These are phyloP conservation scores for Trichoderma arundinaceum DNA, from an alignment of 2,329 filamentous ascomycete genomes.

Conservation along the genomic window DNA sequence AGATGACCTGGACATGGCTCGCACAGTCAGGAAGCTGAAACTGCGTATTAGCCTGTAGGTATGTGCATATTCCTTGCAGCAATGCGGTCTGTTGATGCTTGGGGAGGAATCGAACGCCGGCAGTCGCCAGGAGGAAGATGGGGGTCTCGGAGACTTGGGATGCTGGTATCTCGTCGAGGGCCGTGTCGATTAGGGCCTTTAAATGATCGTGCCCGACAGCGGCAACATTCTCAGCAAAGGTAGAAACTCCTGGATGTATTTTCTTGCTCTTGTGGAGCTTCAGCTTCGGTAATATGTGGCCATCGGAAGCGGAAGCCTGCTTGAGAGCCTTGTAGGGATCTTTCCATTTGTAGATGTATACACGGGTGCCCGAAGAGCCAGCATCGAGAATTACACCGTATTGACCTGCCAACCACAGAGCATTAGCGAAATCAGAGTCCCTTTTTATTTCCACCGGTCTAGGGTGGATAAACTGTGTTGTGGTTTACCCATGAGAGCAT, in stretches of 20 bases:
- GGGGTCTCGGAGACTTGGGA: constrained; percentile 83
- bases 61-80: constrained; percentile 79
- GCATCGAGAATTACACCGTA: constrained; percentile 98
- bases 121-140: constrained; percentile 93
- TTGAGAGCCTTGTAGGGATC: constrained; percentile 69
- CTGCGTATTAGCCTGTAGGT: constrained; percentile 74
- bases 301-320: constrained; percentile 50
- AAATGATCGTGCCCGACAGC: constrained; percentile 83
- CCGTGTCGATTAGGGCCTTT: constrained; percentile 78
- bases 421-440: constrained; percentile 15
- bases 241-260: constrained; percentile 90
- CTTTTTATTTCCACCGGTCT: background rate
- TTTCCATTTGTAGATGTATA: constrained; percentile 94
- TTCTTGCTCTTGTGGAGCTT: constrained; percentile 91
- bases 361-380: constrained; percentile 93
- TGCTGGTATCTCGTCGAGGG: constrained; percentile 75
- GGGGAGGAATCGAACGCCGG: constrained; percentile 87
- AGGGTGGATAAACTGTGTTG: background rate
- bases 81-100: constrained; percentile 73
- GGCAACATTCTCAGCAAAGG: constrained; percentile 78
- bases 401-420: constrained; percentile 52
- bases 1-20: constrained; percentile 89
- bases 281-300: constrained; percentile 76
- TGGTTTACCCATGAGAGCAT: constrained; percentile 26
- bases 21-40: constrained; percentile 91